Percentiles rank a stretch among this genome's conserved stretches.
Conservation (phyloP, 352 stramenopile species). For the Saprolegnia diclina region DNA sequence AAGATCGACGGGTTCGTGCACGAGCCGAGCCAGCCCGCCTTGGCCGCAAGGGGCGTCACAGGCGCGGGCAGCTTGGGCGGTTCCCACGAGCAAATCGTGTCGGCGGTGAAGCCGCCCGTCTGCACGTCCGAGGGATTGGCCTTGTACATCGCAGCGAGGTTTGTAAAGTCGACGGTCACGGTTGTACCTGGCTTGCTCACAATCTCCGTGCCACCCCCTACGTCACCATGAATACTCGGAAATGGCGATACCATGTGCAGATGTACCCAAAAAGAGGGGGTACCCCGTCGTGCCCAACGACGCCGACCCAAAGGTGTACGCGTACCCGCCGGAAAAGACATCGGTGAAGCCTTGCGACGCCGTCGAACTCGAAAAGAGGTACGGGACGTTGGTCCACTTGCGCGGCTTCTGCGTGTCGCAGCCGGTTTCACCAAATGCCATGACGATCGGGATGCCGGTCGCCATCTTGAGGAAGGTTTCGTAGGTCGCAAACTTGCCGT, state of each 20-base stretch:
- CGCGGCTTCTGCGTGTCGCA: conserved; percentile 40
- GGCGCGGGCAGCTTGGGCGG: conserved; percentile 29
- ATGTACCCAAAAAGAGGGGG: conserved; percentile 72
- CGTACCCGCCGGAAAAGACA: conserved; percentile 76
- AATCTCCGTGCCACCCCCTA: conserved; percentile 35
- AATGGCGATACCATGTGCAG: neutral
- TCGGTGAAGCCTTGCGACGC: conserved; percentile 62
- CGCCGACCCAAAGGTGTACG: conserved; percentile 80
- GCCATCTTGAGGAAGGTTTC: conserved; percentile 65
- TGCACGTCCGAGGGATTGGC: conserved; percentile 27
- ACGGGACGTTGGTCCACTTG: conserved; percentile 73
- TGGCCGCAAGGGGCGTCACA: conserved; percentile 44
- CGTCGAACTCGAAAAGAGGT: conserved; percentile 59
- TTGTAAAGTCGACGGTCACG: conserved; percentile 59
- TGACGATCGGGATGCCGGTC: conserved; percentile 68
- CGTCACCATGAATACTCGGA: neutral
- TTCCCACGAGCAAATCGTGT: conserved; percentile 58
- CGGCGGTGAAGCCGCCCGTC: conserved; percentile 41
- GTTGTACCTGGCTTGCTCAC: conserved; percentile 54
- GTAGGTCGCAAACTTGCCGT: conserved; percentile 63
- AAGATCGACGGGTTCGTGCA: conserved; percentile 46
- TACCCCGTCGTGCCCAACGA: conserved; percentile 61
- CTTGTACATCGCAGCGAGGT: conserved; percentile 59
- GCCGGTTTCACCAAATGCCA: conserved; percentile 76
- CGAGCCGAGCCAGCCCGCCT: conserved; percentile 58